These are phyloP conservation scores for Sclerotinia nivalis DNA, from an alignment of 2,329 filamentous ascomycete genomes.

Conservation along the genomic window DNA sequence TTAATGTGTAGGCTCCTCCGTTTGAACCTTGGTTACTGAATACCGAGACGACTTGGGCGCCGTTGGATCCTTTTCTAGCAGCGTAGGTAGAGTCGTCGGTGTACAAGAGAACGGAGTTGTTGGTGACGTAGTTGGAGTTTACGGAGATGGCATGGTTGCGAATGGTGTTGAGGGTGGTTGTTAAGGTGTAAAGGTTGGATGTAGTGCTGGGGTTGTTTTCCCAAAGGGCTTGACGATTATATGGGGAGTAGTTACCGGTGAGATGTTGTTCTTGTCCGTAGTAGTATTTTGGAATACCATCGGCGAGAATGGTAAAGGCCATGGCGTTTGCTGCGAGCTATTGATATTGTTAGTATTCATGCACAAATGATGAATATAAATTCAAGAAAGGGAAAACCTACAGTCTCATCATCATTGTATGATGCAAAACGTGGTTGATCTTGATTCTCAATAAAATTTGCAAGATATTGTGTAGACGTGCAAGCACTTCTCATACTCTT, in stretches of 20 bases:
- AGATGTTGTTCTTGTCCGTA: slow-evolving; percentile 56
- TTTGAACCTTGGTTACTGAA: slow-evolving; percentile 44
- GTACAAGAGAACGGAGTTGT: slow-evolving; percentile 21
- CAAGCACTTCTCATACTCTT: slow-evolving; percentile 23
- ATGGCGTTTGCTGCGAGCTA: slow-evolving; percentile 49
- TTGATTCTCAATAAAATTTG: slow-evolving; percentile 46
- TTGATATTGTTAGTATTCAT: not conserved
- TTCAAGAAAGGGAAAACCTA: not conserved
- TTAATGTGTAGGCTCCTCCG: slow-evolving; percentile 17
- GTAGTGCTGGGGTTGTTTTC: slow-evolving; percentile 43
- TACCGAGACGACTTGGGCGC: slow-evolving; percentile 34
- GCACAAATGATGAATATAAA: too few relatives aligned
- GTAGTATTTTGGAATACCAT: slow-evolving; percentile 55
- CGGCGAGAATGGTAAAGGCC: slow-evolving; percentile 50
- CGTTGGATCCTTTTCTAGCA: slow-evolving; percentile 28
- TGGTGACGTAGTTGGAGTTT: slow-evolving; percentile 25
- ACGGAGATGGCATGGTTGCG: slow-evolving; percentile 27
- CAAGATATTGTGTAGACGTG: slow-evolving; percentile 42
- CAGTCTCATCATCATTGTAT: slow-evolving; percentile 27
- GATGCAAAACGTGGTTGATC: slow-evolving; percentile 46
- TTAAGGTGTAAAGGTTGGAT: slow-evolving; percentile 44
- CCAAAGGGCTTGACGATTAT: slow-evolving; percentile 50
- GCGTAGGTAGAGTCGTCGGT: slow-evolving; percentile 27
- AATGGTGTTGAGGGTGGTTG: slow-evolving; percentile 33
- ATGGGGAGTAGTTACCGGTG: slow-evolving; percentile 43